These are phyloP conservation scores for Yamadazyma mexicana DNA, from an alignment of 1,139 yeast genomes.

Conservation along the genomic window DNA sequence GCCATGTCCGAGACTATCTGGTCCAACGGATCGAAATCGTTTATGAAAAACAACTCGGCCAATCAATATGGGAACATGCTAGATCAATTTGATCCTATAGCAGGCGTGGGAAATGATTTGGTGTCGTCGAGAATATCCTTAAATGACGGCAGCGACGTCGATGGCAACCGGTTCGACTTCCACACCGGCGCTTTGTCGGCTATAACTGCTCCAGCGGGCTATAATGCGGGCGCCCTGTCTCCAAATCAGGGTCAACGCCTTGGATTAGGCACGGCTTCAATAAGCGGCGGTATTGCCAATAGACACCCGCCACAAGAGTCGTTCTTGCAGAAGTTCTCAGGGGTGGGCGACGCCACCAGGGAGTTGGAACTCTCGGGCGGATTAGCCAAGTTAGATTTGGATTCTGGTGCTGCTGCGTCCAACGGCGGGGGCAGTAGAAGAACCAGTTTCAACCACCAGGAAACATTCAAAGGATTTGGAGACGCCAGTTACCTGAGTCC, in stretches of 20 bases:
- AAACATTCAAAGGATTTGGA: conserved; percentile 2
- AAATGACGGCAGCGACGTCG: conserved; percentile 48
- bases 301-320: conserved; percentile 50
- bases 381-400: conserved; percentile 30
- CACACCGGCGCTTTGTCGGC: conserved; percentile 51
- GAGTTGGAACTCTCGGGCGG: conserved; percentile 57
- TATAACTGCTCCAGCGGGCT: conserved; percentile 41
- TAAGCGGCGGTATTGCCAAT: conserved; percentile 56
- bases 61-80: conserved; percentile 12
- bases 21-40: conserved; percentile 12
- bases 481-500: conserved; percentile 25
- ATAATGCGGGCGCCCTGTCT: conserved; percentile 5
- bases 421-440: conserved; percentile 32
- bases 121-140: conserved; percentile 33
- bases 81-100: conserved; percentile 16
- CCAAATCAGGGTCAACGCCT: conserved; percentile 20
- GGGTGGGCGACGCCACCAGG: conserved; percentile 79
- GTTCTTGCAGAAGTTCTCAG: conserved; percentile 65
- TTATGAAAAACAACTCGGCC: conserved; percentile 1
- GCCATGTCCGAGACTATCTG: conserved; percentile 18
- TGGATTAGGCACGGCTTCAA: conserved; percentile 60
- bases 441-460: conserved; percentile 41
- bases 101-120: conserved; percentile 10
- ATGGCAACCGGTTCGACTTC: conserved; percentile 42
- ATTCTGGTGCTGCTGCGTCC: conserved; percentile 12